phyloP scores from a whole-genome alignment of 345 rosid species.

The Aquilaria malaccensis region DNA sequence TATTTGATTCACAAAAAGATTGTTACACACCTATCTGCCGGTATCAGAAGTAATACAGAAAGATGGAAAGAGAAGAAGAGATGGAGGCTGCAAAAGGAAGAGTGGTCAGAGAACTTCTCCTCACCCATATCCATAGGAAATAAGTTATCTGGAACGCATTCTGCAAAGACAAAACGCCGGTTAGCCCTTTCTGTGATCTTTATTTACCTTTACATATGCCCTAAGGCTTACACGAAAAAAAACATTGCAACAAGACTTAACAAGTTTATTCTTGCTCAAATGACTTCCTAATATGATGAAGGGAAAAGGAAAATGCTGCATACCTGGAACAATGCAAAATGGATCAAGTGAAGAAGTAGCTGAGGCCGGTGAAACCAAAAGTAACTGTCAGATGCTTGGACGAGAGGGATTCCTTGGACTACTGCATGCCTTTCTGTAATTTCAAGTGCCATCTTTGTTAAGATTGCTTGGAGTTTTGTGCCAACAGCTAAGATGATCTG shows the following conservation, averaged over 20 bases:
- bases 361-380: slow-evolving; percentile 87
- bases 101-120: slow-evolving; percentile 5
- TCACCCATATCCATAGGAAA: slow-evolving; percentile 95
- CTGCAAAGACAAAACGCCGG: slow-evolving; percentile 34
- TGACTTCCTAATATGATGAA: neutral
- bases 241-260: neutral
- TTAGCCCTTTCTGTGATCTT: neutral
- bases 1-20: neutral
- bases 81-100: neutral
- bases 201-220: neutral
- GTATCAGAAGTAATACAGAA: neutral
- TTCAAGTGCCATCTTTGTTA: slow-evolving; percentile 84
- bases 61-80: neutral
- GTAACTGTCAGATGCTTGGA: slow-evolving; percentile 80
- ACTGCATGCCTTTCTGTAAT: slow-evolving; percentile 79
- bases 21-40: slow-evolving; percentile 2
- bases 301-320: neutral
- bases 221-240: neutral
- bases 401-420: slow-evolving; percentile 96
- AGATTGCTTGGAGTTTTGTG: slow-evolving; percentile 77
- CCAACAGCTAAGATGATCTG: slow-evolving; percentile 92
- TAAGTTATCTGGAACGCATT: slow-evolving; percentile 97
- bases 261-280: neutral
- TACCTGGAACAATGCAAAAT: slow-evolving; percentile 95
- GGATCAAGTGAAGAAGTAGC: slow-evolving; percentile 72